phyloP scores from a whole-genome alignment of 2,329 filamentous ascomycete genomes.

The Aureobasidium lini region DNA sequence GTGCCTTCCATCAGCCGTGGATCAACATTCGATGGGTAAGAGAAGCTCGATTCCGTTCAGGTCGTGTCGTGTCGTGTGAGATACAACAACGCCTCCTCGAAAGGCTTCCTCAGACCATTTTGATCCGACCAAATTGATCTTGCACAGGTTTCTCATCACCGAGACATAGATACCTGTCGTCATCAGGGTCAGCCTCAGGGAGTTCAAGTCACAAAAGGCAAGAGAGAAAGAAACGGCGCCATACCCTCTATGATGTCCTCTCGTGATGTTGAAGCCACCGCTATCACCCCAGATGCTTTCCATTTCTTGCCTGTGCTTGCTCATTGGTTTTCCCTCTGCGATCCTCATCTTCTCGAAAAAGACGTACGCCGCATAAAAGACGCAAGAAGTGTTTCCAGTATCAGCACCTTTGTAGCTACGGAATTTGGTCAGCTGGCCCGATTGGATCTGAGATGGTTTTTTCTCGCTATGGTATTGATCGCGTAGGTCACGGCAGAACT shows the following conservation, averaged over 20 bases:
- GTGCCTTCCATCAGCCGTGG: no score
- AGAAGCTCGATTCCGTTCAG: no score
- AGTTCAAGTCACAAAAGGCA: background rate
- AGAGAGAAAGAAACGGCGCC: background rate
- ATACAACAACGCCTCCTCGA: no score
- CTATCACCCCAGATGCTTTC: conserved; percentile 31
- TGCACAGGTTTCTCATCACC: background rate
- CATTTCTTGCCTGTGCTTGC: conserved; percentile 45
- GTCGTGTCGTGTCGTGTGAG: no score
- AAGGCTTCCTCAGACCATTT: background rate
- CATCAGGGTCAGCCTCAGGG: background rate
- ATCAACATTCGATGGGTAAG: no score
- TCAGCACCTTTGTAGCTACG: conserved; percentile 42
- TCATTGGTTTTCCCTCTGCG: conserved; percentile 45
- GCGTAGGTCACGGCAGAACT: conserved; percentile 44
- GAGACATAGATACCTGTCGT: background rate
- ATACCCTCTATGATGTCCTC: conserved; percentile 8
- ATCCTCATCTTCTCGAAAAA: conserved; percentile 54
- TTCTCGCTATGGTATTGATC: conserved; percentile 32
- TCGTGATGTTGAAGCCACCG: conserved; percentile 1
- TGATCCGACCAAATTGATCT: conserved; percentile 1
- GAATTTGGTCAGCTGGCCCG: conserved; percentile 43
- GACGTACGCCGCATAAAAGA: conserved; percentile 50
- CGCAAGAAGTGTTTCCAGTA: conserved; percentile 41
- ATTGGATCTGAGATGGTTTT: conserved; percentile 31